Base-by-base conservation (phyloP, 805 yeast species). In the Candida manassasensis region DNA sequence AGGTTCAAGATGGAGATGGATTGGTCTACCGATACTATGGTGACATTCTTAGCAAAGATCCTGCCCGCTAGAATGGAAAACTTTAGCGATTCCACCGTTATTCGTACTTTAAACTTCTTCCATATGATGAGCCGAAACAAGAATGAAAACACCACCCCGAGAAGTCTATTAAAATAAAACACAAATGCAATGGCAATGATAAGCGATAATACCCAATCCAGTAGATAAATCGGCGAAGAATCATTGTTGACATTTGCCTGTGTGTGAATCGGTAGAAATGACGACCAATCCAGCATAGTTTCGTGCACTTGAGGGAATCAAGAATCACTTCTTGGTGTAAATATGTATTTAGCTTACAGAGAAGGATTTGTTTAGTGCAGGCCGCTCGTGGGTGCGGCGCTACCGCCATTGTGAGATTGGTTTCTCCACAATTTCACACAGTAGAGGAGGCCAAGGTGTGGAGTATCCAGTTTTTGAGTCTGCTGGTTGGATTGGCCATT, bases 51-150 rank as follows among this genome's bases (percentile, higher is more conserved):
- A 50, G 88, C 77, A 51, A 84, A 77, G 6, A 90, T 37, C 19
- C 95, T 71, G 1, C 97, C 97, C 3, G 88, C 95, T 1, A 93
- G 62, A 6, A 84, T 69, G 1, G 96, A 82, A 3, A 93, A 45
- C 51, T 87, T 79, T 19, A 90, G 47, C 0, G 95, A 74, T 45
- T 87, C 89, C 2, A 89, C 58, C 36, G 76, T 77, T 3, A 90
- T 49, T 42, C 77, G 75, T 4, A 83, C 63, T 28, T 71, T 70
- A 45, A 60, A 60, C n/a, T 63, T 59, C 35, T 74, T 73, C 94
- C 96, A 87, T 3, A 88, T 50, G 4, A 74, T 36, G 44, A 78
- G 53, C 28, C 76, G 71, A 7, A 82, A 45, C 0, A 72, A 17
- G 7, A 61, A 56, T 4, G 90, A 74, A 7, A 86, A 17, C 1